These are phyloP conservation scores for Phytophthora foliorum DNA, from an alignment of 352 stramenopile genomes.

Conservation along the genomic window DNA sequence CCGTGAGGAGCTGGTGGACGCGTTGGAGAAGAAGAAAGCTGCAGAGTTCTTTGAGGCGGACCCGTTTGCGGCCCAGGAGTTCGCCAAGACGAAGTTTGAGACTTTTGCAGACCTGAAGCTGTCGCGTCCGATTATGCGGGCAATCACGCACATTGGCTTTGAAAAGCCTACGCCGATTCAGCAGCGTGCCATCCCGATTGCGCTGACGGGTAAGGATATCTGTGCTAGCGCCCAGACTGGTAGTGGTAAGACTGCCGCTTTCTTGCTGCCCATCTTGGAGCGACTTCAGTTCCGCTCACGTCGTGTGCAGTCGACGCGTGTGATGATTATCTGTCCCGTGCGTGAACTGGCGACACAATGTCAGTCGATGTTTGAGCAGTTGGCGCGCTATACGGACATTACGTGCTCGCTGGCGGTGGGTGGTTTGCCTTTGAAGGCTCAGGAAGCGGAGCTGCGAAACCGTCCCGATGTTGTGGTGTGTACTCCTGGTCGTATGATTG, in stretches of 20 bases:
- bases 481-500: slow-evolving; percentile 98
- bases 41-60: slow-evolving; percentile 87
- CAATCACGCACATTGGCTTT: slow-evolving; percentile 97
- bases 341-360: slow-evolving; percentile 97
- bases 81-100: slow-evolving; percentile 88
- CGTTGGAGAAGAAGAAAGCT: slow-evolving; percentile 84
- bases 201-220: slow-evolving; percentile 97
- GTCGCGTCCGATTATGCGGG: slow-evolving; percentile 96
- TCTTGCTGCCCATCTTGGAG: slow-evolving; percentile 98
- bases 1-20: slow-evolving; percentile 74
- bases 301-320: slow-evolving; percentile 89
- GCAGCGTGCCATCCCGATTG: slow-evolving; percentile 95
- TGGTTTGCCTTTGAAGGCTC: slow-evolving; percentile 88
- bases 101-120: slow-evolving; percentile 98
- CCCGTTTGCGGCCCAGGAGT: slow-evolving; percentile 79
- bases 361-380: slow-evolving; percentile 95
- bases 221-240: slow-evolving; percentile 97
- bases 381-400: slow-evolving; percentile 97
- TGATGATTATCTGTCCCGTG: slow-evolving; percentile 98
- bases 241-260: slow-evolving; percentile 98
- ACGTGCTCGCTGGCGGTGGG: slow-evolving; percentile 94
- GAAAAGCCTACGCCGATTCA: slow-evolving; percentile 96
- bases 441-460: slow-evolving; percentile 97
- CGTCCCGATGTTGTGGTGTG: slow-evolving; percentile 98
- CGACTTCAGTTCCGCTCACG: slow-evolving; percentile 95